A percentile compares a stretch with the other conserved stretches of the same genome.
phyloP scores from a whole-genome alignment of 202 grass and related monocot genomes.

The Cymbopogon flexuosus region DNA sequence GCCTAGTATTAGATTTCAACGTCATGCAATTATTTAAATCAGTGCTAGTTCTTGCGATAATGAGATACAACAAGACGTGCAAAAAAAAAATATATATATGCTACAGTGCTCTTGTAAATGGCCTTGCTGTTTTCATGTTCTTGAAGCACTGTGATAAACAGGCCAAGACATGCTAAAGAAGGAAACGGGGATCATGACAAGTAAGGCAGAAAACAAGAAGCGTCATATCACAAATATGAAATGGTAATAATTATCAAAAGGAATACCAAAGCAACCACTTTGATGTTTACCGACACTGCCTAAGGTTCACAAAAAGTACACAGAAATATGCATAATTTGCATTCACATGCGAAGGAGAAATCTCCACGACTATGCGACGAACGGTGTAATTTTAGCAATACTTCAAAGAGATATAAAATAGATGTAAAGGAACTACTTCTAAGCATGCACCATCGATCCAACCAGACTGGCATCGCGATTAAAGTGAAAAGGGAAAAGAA shows the following conservation, averaged over 20 bases:
- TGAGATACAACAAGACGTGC: not conserved
- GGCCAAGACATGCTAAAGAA: not conserved
- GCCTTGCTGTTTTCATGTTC: not conserved
- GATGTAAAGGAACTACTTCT: not conserved
- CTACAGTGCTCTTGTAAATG: not conserved
- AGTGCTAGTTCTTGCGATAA: not conserved
- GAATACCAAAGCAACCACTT: slow-evolving; percentile 2
- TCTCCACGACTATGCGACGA: not conserved
- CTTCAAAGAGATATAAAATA: not conserved
- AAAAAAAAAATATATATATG: no score
- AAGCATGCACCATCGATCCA: not conserved
- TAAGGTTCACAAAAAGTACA: not conserved
- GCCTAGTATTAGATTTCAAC: not conserved
- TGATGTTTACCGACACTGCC: not conserved
- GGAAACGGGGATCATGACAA: not conserved
- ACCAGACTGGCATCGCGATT: not conserved
- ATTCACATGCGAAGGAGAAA: not conserved
- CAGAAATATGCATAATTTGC: not conserved
- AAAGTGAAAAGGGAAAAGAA: not conserved
- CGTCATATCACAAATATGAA: not conserved
- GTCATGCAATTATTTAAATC: not conserved
- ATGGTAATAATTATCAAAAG: not conserved
- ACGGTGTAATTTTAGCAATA: not conserved
- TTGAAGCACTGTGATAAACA: not conserved
- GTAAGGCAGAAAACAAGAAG: not conserved